Percentiles rank a stretch among this genome's conserved stretches.
Conservation (phyloP, 2,329 filamentous ascomycete genomes). For the Bimuria novae-zelandiae region DNA sequence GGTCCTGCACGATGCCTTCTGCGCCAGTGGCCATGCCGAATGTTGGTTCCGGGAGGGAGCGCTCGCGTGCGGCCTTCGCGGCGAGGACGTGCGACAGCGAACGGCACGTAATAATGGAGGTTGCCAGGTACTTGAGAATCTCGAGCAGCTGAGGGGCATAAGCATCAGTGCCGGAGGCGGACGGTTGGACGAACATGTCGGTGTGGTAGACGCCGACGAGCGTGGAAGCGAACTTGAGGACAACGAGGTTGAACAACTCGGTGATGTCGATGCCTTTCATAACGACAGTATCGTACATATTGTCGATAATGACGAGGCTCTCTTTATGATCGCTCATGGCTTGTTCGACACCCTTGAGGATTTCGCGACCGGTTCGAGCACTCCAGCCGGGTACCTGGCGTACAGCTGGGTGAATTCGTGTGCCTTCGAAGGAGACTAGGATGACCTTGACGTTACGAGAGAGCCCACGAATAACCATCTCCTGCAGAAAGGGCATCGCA, state of each 20-base stretch:
- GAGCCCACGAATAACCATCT: conserved; percentile 72
- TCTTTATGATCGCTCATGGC: conserved; percentile 30
- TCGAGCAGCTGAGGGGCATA: conserved; percentile 61
- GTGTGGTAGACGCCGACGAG: conserved; percentile 81
- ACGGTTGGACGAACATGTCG: conserved; percentile 67
- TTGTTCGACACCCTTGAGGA: conserved; percentile 21
- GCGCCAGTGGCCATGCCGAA: conserved; percentile 78
- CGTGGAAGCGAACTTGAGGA: conserved; percentile 67
- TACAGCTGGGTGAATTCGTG: conserved; percentile 67
- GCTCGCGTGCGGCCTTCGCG: conserved; percentile 74
- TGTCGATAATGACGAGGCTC: conserved; percentile 76
- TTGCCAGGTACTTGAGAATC: conserved; percentile 82
- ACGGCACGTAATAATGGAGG: conserved; percentile 75
- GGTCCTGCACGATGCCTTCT: conserved; percentile 77
- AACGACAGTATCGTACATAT: conserved; percentile 67
- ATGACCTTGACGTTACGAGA: conserved; percentile 65
- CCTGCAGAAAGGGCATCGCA: conserved; percentile 68
- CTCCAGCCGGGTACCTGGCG: conserved; percentile 68
- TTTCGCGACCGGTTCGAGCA: conserved; percentile 64
- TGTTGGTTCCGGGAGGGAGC: conserved; percentile 73
- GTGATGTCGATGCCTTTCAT: conserved; percentile 52
- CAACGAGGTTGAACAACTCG: conserved; percentile 71
- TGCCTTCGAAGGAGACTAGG: conserved; percentile 77
- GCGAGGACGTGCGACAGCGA: conserved; percentile 76
- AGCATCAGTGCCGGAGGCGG: conserved; percentile 48